Conservation (phyloP, 2,329 filamentous ascomycete genomes). For the Beauveria sp. region DNA sequence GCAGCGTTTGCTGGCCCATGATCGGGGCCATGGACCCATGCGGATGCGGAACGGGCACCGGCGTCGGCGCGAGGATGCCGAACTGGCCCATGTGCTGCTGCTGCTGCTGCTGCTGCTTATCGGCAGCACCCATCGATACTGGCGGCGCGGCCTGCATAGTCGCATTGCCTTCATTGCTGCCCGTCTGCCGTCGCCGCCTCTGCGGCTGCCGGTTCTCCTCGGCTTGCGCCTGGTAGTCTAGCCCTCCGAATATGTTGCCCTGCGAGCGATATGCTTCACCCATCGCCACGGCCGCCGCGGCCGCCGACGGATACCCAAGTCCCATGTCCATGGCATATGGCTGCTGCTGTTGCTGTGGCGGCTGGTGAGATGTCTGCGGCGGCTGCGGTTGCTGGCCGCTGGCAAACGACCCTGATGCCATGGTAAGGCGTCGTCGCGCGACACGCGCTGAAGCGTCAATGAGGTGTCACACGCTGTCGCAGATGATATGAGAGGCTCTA, state of each 20-base stretch:
- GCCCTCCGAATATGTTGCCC: conserved; percentile 3
- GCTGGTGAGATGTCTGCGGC: conserved; percentile 16
- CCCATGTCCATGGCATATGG: conserved; percentile 4
- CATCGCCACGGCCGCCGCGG: background rate
- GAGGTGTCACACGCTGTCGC: background rate
- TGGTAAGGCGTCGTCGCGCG: background rate
- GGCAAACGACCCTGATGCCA: conserved; percentile 2
- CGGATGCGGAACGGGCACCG: conserved; percentile 13
- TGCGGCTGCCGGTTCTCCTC: background rate
- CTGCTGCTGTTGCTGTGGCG: conserved; percentile 13
- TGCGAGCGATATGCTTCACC: conserved; percentile 4
- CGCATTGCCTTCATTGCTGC: conserved; percentile 13
- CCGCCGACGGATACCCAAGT: background rate
- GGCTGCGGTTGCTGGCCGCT: conserved; percentile 12
- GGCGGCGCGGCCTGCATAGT: conserved; percentile 8
- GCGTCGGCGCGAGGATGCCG: conserved; percentile 34
- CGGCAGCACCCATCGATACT: conserved; percentile 14
- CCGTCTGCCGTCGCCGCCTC: conserved; percentile 7
- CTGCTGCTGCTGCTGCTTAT: background rate
- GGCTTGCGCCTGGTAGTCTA: conserved; percentile 5
- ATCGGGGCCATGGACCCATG: background rate
- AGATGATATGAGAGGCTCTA: background rate
- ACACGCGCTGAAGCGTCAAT: background rate
- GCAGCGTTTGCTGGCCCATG: conserved; percentile 5
- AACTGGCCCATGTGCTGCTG: conserved; percentile 30